Conservation (phyloP, 2,329 filamentous ascomycete genomes). For the Diplodia scrobiculata region DNA sequence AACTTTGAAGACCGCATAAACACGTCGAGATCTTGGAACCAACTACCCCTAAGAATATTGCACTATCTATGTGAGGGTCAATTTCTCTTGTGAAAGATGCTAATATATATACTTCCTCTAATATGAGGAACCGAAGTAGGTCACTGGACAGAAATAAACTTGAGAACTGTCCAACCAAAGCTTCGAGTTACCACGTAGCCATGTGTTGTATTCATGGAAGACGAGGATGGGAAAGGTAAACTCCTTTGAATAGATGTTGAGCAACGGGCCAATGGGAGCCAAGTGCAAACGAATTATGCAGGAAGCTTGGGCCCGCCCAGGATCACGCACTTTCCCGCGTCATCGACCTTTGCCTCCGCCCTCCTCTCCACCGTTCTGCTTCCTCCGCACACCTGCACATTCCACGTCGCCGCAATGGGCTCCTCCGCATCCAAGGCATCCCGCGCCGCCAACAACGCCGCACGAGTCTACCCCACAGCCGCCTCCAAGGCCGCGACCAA, state of each 20-base stretch:
- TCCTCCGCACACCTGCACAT: neutral
- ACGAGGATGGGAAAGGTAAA: neutral
- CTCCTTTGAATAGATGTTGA: neutral
- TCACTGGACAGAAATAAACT: too few relatives aligned
- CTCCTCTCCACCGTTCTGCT: neutral
- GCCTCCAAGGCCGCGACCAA: conserved; percentile 42
- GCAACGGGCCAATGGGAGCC: conserved; percentile 4
- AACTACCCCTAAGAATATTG: too few relatives aligned
- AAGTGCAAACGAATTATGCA: neutral
- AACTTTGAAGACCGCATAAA: too few relatives aligned
- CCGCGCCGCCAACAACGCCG: conserved; percentile 53
- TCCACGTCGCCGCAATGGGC: conserved; percentile 53
- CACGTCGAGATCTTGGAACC: too few relatives aligned
- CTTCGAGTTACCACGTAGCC: too few relatives aligned
- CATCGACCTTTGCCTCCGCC: conserved; percentile 12
- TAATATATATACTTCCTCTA: too few relatives aligned
- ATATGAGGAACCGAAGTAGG: too few relatives aligned
- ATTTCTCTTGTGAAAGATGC: too few relatives aligned
- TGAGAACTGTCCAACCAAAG: too few relatives aligned
- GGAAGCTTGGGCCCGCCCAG: conserved; percentile 15
- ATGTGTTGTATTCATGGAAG: too few relatives aligned
- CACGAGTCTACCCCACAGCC: conserved; percentile 60
- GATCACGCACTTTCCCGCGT: neutral
- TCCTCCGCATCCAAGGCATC: conserved; percentile 60
- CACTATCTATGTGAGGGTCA: too few relatives aligned